Percentiles rank a stretch among this genome's conserved stretches.
Conservation (phyloP, 768 basidiomycete species). For the Exidia glandulosa region DNA sequence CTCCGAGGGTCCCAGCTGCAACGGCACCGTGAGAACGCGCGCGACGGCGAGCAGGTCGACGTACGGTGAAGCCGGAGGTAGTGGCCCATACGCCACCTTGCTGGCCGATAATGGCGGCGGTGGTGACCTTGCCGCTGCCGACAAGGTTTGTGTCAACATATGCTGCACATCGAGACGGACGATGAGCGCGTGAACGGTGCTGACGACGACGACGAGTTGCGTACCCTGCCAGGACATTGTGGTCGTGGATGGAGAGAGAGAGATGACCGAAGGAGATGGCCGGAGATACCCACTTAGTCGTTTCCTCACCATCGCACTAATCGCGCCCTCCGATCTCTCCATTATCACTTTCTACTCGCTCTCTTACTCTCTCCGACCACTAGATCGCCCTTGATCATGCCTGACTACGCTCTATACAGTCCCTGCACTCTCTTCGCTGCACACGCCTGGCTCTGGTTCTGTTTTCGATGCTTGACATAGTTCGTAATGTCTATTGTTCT, state of each 20-base stretch:
- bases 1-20: slow-evolving; percentile 53
- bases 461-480: too few relatives aligned
- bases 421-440: too few relatives aligned
- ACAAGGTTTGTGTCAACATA: slow-evolving; percentile 78
- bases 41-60: slow-evolving; percentile 13
- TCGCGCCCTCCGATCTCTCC: not conserved
- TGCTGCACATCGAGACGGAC: slow-evolving; percentile 32
- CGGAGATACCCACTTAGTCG: not conserved
- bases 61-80: slow-evolving; percentile 45
- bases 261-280: not conserved
- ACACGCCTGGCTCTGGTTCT: too few relatives aligned
- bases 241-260: not conserved
- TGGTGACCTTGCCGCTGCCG: slow-evolving; percentile 56
- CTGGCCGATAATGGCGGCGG: slow-evolving; percentile 68
- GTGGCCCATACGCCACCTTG: slow-evolving; percentile 71
- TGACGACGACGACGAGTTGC: not conserved
- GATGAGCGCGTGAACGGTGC: not conserved
- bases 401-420: too few relatives aligned
- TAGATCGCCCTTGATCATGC: too few relatives aligned
- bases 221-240: slow-evolving; percentile 67
- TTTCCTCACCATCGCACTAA: not conserved
- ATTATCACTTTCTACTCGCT: not conserved
- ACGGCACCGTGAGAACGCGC: not conserved
- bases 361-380: not conserved
- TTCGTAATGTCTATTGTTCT: too few relatives aligned